phyloP scores from a whole-genome alignment of 2,329 filamentous ascomycete genomes.

The Purpureocillium lavendulum region DNA sequence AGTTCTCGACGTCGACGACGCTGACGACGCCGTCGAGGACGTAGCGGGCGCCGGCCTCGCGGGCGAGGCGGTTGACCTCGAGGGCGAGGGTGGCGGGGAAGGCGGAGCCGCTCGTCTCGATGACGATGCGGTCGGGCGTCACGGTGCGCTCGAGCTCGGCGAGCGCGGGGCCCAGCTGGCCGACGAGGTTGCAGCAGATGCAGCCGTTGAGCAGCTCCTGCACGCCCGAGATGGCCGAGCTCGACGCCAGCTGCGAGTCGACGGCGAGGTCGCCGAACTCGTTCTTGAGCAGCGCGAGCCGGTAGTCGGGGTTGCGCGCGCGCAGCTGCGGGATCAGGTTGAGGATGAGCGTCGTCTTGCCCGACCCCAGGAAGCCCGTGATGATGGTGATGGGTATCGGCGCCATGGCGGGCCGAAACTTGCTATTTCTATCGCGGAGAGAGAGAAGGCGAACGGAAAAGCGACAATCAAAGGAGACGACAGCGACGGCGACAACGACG shows the following conservation, averaged over 20 bases:
- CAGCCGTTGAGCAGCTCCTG: slow-evolving; percentile 93
- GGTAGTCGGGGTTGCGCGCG: slow-evolving; percentile 65
- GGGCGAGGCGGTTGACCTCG: slow-evolving; percentile 73
- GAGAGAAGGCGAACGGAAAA: too few species aligned
- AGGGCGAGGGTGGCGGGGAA: slow-evolving; percentile 85
- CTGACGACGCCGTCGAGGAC: slow-evolving; percentile 79
- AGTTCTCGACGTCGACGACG: slow-evolving; percentile 92
- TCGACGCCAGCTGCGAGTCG: slow-evolving; percentile 83
- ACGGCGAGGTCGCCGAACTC: slow-evolving; percentile 94
- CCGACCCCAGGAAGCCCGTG: slow-evolving; percentile 91
- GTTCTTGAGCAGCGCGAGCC: slow-evolving; percentile 91
- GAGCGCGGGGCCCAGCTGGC: slow-evolving; percentile 76
- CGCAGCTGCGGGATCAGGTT: slow-evolving; percentile 86
- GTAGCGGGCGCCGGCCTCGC: slow-evolving; percentile 62
- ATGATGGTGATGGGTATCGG: slow-evolving; percentile 88
- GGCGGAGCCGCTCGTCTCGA: slow-evolving; percentile 86
- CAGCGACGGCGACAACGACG: too few species aligned
- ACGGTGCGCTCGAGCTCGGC: slow-evolving; percentile 54
- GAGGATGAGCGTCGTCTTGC: slow-evolving; percentile 92
- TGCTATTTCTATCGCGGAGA: too few species aligned
- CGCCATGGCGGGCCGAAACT: slow-evolving; percentile 14
- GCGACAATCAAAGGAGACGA: too few species aligned
- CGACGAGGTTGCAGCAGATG: slow-evolving; percentile 98
- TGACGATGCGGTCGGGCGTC: slow-evolving; percentile 74
- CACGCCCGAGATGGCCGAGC: slow-evolving; percentile 77